Evolutionary conservation across 179 eudicot species (phyloP).

Genomic region (Beta corolliflora): DNA sequence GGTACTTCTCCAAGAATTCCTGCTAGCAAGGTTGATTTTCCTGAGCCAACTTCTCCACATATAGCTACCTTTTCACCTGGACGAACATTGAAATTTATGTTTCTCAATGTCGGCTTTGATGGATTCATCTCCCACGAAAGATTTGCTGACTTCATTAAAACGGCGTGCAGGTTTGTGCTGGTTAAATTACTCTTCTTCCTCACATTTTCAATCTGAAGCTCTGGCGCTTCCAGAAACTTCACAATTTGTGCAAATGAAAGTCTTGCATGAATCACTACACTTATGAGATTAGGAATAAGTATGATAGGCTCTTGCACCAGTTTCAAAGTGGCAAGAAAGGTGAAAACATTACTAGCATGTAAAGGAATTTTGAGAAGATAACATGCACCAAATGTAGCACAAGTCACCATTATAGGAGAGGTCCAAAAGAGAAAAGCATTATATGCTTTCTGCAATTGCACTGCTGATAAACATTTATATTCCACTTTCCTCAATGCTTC

Average conservation of each 20-base stretch:
- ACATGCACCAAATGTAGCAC: conserved; percentile 80
- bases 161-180: conserved; percentile 9
- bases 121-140: conserved; percentile 64
- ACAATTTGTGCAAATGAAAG: conserved; percentile 67
- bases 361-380: conserved; percentile 60
- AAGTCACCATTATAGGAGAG: conserved; percentile 66
- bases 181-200: conserved; percentile 32
- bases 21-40: conserved; percentile 75
- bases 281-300: conserved; percentile 69
- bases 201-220: conserved; percentile 47
- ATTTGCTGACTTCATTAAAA: conserved; percentile 53
- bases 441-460: conserved; percentile 53
- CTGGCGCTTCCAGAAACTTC: conserved; percentile 69
- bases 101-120: conserved; percentile 49
- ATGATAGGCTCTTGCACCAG: conserved; percentile 81
- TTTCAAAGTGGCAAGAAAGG: conserved; percentile 75
- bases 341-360: conserved; percentile 75
- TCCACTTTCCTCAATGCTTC: conserved; percentile 52
- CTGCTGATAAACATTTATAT: conserved; percentile 53
- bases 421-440: conserved; percentile 66
- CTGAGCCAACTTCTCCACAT: conserved; percentile 84
- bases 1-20: conserved; percentile 80
- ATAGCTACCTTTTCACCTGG: conserved; percentile 64
- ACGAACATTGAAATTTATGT: conserved; percentile 48
- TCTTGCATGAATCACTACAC: conserved; percentile 67